phyloP scores from a whole-genome alignment of 129 eudicot species.

The Flaveria trinervia region DNA sequence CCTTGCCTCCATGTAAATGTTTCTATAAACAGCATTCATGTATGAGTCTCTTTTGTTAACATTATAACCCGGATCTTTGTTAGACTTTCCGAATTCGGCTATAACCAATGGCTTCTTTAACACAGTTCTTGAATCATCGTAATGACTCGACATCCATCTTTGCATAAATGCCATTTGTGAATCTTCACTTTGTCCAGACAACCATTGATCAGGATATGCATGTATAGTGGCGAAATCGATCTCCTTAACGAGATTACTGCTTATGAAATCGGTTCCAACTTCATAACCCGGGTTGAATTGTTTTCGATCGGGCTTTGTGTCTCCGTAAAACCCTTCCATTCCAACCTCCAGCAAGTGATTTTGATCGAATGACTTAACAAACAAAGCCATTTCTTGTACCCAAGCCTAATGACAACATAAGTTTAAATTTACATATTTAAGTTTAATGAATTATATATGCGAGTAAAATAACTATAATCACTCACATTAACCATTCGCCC shows the following conservation, averaged over 20 bases:
- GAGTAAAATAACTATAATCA: neutral
- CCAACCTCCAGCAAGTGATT: slow-evolving; percentile 57
- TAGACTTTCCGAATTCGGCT: slow-evolving; percentile 65
- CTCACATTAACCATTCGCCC: slow-evolving; percentile 63
- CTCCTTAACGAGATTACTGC: slow-evolving; percentile 49
- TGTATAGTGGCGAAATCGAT: slow-evolving; percentile 70
- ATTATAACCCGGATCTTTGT: slow-evolving; percentile 55
- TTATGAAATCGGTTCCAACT: slow-evolving; percentile 69
- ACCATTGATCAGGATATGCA: slow-evolving; percentile 63
- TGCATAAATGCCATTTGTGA: slow-evolving; percentile 67
- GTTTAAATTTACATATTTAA: neutral
- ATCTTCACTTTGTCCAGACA: slow-evolving; percentile 48
- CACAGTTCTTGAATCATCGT: slow-evolving; percentile 48
- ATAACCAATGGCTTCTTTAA: slow-evolving; percentile 61
- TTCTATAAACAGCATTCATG: slow-evolving; percentile 45
- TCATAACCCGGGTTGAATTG: slow-evolving; percentile 59
- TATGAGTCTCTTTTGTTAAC: slow-evolving; percentile 39
- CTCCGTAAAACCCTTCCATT: slow-evolving; percentile 75
- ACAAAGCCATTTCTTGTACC: slow-evolving; percentile 68
- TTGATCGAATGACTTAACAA: slow-evolving; percentile 53
- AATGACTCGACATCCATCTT: slow-evolving; percentile 66
- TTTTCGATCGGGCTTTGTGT: slow-evolving; percentile 56
- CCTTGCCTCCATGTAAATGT: slow-evolving; percentile 52
- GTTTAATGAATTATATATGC: too few species aligned
- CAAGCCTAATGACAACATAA: slow-evolving; percentile 36